Evolutionary conservation across 2,329 filamentous ascomycete species (phyloP), one percentile per base, ranked within the genome.

Genomic region (Venturia nashicola): DNA sequence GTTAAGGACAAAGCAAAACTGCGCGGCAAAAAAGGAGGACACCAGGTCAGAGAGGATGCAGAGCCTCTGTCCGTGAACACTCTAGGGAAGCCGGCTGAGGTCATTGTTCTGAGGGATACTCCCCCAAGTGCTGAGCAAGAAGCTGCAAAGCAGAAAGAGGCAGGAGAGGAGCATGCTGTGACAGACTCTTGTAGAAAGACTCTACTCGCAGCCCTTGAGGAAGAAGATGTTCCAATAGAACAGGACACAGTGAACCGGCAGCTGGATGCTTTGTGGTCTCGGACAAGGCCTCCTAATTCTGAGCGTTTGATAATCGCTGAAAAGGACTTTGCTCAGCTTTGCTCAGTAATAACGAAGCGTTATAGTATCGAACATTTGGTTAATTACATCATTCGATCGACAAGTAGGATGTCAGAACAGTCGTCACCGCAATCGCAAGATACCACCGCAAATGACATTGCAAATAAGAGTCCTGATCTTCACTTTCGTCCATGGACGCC

Each of bases 21-120:
- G 3, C 70, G 68, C 61, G 71, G 70, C 48, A 71, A 69, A 61
- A 40, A 68, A 9, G 62, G 66, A 5, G 61, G 36, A 39, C 36
- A 44, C 7, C n/a, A 48, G n/a, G n/a, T 74, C 8, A 67, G 68
- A 51, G 72, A 72, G 57, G 69, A 67, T 0, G 72, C 71, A 1
- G 70, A 71, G 20, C 66, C 67, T 27, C 63, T 76, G 54, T 65
- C 65, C 1, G 64, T 72, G 14, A 71, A 71, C 67, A 68, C 68
- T 14, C 66, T 76, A 65, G 74, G 74, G 57, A 67, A 70, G 54
- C 70, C 73, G 62, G 70, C 74, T 42, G 70, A 74, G 12, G 72
- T 76, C 27, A 65, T 76, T 18, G 70, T 76, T 34, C 61, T 76
- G 27, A 68, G 68, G 55, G 73, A 74, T 63, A 65, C 71, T 20